Base-by-base conservation (phyloP, 2,329 filamentous ascomycete genomes). In the Chrysosporium keratinophilum region DNA sequence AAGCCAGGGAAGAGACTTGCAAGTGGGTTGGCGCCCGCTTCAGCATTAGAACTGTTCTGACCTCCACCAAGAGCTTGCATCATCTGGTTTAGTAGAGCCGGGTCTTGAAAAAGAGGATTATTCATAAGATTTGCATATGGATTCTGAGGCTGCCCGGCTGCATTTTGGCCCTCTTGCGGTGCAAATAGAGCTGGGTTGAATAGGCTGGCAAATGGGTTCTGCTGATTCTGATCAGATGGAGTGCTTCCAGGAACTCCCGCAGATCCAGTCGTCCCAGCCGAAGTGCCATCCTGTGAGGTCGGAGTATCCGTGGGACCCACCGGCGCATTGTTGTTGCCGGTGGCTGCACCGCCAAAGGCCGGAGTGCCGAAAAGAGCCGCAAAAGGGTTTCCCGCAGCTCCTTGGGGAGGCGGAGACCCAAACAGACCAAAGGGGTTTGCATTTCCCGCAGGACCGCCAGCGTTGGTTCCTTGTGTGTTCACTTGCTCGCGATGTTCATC, bases 201-300 rank as follows among this genome's bases (percentile, higher is more conserved):
- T 3, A 91, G 71, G 37, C 77, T 76, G 1, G 79, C 82, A 61
- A 89, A 88, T 0, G 85, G 85, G 63, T 88, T 87, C 48, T 72
- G 71, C 14, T 77, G 69, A 46, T 69, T 62, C 12, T 63, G 63
- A 35, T 64, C 23, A 3, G 50, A 6, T 4, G 42, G 41, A 10
- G 41, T 31, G n/a, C 34, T 33, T 15, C 35, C 50, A 41, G 50
- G 15, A 1, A 12, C 9, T 52, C 37, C 23, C 10, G 50, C 14
- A n/a, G 50, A 31, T n/a, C 40, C 28, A 23, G 23, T 12, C 28
- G 40, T 9, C n/a, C 40, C 50, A 5, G 43, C 14, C 15, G 51
- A 35, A 34, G 51, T 31, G 2, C 28, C 44, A 40, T 57, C 59
- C 45, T 62, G 62, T 33, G 70, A 59, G 53, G 61, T 56, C 56